Conservation (phyloP, 2,329 filamentous ascomycete species). For the Cladosporium colombiae region DNA sequence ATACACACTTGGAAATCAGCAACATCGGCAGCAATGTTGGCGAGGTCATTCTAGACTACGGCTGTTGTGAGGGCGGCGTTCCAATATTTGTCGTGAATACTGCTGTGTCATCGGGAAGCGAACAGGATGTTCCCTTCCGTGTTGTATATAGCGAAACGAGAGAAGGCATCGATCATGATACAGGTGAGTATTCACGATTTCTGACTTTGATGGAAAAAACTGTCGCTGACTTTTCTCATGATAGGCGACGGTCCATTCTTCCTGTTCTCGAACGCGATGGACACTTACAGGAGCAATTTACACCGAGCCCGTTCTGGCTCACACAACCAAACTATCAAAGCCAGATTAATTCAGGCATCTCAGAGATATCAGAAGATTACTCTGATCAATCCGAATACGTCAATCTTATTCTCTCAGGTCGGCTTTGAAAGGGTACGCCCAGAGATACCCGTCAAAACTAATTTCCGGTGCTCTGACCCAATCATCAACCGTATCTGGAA, state of each 20-base stretch:
- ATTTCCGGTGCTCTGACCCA: not conserved
- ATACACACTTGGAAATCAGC: not conserved
- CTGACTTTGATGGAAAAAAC: too few species aligned
- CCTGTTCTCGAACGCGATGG: conserved; percentile 1
- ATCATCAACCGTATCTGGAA: not conserved
- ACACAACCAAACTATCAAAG: not conserved
- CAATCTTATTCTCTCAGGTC: not conserved
- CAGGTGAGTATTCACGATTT: not conserved
- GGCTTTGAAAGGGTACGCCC: not conserved
- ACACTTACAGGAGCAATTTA: not conserved
- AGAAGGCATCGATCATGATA: not conserved
- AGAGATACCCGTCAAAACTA: not conserved
- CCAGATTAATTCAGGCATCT: not conserved
- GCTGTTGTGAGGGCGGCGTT: not conserved
- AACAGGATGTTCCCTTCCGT: not conserved
- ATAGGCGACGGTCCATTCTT: not conserved
- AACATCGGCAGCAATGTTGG: not conserved
- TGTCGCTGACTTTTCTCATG: not conserved
- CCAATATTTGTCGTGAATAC: not conserved
- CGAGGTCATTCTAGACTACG: not conserved
- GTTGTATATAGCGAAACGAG: not conserved
- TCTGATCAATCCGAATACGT: not conserved
- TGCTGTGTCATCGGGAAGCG: not conserved
- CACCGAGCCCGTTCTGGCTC: not conserved
- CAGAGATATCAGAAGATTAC: not conserved